Evolutionary conservation across 441 rosid genomes (phyloP), one percentile per base, ranked within the genome.

Genomic region (Mallotus repandus): DNA sequence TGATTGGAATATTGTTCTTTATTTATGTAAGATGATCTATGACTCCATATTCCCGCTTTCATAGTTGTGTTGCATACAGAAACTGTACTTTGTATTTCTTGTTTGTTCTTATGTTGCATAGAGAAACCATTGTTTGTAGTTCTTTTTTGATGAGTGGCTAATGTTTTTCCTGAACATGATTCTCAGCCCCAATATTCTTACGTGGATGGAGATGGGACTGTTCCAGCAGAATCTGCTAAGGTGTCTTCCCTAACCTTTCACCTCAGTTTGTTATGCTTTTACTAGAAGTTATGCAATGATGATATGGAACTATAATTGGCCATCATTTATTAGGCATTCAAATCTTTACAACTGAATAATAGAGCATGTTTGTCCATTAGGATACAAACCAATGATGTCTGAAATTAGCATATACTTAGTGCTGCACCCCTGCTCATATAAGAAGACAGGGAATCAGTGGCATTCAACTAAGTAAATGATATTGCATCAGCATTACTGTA

Each of bases 161-260:
- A 11, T 52, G 12, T 53, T 79, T 73, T 57, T 45, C 69, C 21
- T 18, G 1, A 25, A 63, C 38, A 56, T 57, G 32, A 63, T 65
- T 83, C 68, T 29, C 86, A 93, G 97, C 97, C 97, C 38, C 81
- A 86, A 71, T 91, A 93, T 77, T 84, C 89, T 35, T 89, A 80
- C 35, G 94, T 89, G 60, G 97, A 93, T 77, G 98, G 98, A 75
- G 97, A 89, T 84, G 98, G 96, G 77, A 93, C 97, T 6, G 97
- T 93, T 71, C 98, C 97, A 9, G 74, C 92, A 25, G 98, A 93
- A 77, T 91, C 98, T 71, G 97, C 96, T 7, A 82, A 77, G 84
- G 98, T 93, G 52, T 21, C 66, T 58, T 21, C 72, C 71, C 50
- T 67, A 4, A 45, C 76, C 41, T 57, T 71, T 53, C 68, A 43